Percentiles rank a stretch among this genome's conserved stretches.
phyloP scores from a whole-genome alignment of 345 rosid genomes.

The Eucalyptus marginata region DNA sequence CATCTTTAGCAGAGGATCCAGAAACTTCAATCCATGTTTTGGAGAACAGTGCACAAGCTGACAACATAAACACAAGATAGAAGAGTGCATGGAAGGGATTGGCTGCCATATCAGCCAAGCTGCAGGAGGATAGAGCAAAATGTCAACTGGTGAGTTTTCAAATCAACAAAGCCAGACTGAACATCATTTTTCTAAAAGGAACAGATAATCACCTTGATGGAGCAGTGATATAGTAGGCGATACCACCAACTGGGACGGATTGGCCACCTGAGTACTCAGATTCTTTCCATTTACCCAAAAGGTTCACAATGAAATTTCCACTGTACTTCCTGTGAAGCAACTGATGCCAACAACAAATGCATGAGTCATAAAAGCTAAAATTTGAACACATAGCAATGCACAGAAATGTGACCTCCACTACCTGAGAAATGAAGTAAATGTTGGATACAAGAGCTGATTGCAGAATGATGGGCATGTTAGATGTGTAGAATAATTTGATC shows the following conservation, averaged over 20 bases:
- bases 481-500: slow-evolving; percentile 80
- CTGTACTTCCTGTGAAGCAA: slow-evolving; percentile 73
- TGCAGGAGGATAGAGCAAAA: slow-evolving; percentile 10
- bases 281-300: slow-evolving; percentile 81
- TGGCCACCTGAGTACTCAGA: slow-evolving; percentile 78
- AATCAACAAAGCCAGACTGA: background rate
- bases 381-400: background rate
- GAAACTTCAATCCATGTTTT: slow-evolving; percentile 93
- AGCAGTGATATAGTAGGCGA: slow-evolving; percentile 77
- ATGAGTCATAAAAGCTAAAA: background rate
- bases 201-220: slow-evolving; percentile 47
- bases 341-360: slow-evolving; percentile 11
- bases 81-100: slow-evolving; percentile 85
- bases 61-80: slow-evolving; percentile 68
- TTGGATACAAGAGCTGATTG: slow-evolving; percentile 84
- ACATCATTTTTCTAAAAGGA: background rate
- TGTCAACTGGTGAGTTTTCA: background rate
- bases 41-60: slow-evolving; percentile 82
- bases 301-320: slow-evolving; percentile 70
- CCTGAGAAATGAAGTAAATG: slow-evolving; percentile 85
- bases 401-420: slow-evolving; percentile 1
- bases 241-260: slow-evolving; percentile 66
- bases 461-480: slow-evolving; percentile 87
- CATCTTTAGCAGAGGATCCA: slow-evolving; percentile 79
- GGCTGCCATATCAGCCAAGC: slow-evolving; percentile 90